These are phyloP conservation scores for Paecilomyces fulvus DNA, from an alignment of 2,329 filamentous ascomycete genomes.

Conservation along the genomic window DNA sequence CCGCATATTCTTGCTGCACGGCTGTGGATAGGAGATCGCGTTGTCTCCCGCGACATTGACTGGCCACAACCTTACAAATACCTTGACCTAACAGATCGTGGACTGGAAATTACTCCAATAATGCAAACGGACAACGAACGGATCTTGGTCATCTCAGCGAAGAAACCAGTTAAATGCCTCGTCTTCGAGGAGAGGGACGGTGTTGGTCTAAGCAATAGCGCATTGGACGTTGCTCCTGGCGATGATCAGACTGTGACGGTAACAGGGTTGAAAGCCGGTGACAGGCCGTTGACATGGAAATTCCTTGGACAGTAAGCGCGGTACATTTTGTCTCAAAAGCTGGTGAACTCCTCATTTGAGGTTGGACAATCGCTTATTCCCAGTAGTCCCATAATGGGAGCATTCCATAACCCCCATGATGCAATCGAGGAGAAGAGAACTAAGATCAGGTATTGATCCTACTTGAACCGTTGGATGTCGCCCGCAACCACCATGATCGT, in stretches of 20 bases:
- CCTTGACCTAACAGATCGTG: conserved; percentile 44
- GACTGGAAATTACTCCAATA: conserved; percentile 35
- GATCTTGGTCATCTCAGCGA: conserved; percentile 37
- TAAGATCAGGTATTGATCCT: too few relatives aligned
- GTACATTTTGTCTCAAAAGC: too few relatives aligned
- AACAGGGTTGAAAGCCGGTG: conserved; percentile 4
- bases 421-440: too few relatives aligned
- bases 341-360: not conserved
- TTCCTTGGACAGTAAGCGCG: conserved; percentile 1
- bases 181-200: conserved; percentile 52
- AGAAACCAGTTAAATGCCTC: conserved; percentile 50
- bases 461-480: too few relatives aligned
- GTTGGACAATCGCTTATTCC: not conserved
- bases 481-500: too few relatives aligned
- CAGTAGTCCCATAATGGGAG: not conserved
- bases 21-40: conserved; percentile 43
- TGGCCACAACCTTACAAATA: conserved; percentile 56
- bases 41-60: conserved; percentile 49
- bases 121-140: conserved; percentile 8
- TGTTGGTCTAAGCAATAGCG: conserved; percentile 47
- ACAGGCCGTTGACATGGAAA: conserved; percentile 2
- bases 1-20: conserved; percentile 47
- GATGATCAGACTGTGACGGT: conserved; percentile 41
- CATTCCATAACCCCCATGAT: not conserved
- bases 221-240: conserved; percentile 51